Base-by-base conservation (phyloP, 371 early-diverging fungal genomes). In the Mortierella sp. region DNA sequence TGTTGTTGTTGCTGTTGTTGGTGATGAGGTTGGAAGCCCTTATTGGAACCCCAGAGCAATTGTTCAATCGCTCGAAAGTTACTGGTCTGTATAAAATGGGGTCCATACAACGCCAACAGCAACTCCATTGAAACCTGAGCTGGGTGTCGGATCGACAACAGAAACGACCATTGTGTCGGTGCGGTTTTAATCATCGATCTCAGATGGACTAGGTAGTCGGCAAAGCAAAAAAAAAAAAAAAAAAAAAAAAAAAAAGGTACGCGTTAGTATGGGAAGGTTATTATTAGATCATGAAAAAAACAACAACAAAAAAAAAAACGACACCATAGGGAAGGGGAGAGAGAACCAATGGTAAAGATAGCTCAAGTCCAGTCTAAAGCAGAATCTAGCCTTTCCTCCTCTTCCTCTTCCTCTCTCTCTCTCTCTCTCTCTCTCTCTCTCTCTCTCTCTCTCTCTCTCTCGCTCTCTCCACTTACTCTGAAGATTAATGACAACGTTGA, bases 71-170 rank as follows among this genome's bases (percentile, higher is more conserved):
- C 44, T 21, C 69, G 56, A 29, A 77, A 77, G 14, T 61, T 61
- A 12, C 66, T 77, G 7, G 72, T 72, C 21, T 77, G 66, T 57
- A 68, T 69, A 63, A 77, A 77, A 7, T 77, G 72, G 12, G 79
- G 79, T 3, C 79, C 79, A 60, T 77, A 77, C 18, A 77, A 57
- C 28, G 72, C 79, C 16, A 55, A 55, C 15, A 77, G 46, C n/a
- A 77, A 25, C 57, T 77, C 79, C 0, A 77, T 69, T 0, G 79
- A 77, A 16, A 77, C 72, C 30, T 77, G 72, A 7, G 66, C 79
- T 6, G 79, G 79, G 59, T 77, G 79, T 1, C 79, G 79, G 45
- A 77, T 77, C 30, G 79, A 77, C 11, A 77, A 66, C 37, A 77
- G 66, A 57, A 77, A 72, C n/a, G 79, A 72, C 63, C 44, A 47